Base-by-base conservation (phyloP, 208 protist genomes). In the Novymonas esmeraldas region DNA sequence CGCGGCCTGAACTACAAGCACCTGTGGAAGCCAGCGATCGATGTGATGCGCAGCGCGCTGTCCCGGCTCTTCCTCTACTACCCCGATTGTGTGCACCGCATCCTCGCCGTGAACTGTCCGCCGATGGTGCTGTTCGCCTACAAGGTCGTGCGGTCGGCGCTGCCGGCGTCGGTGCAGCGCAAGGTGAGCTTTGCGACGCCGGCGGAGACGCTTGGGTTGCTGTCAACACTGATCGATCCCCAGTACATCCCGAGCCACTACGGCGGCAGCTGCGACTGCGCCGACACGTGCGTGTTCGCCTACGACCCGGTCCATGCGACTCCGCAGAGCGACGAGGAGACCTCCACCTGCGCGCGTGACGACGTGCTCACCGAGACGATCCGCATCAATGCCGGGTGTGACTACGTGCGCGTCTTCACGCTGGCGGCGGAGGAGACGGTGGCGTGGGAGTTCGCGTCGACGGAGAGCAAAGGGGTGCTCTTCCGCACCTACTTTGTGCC, bases 81-180 rank as follows among this genome's bases (percentile, higher is more conserved):
- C 70, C 79, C 85, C 18, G 81, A 92, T 44, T 62, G 61, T 22
- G 66, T 87, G 2, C 74, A 86, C 54, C 79, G 77, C 51, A 68
- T 92, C 29, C 61, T 85, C 14, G 69, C 81, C 18, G 76, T 85
- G 39, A 92, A 92, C 67, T 84, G 73, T 50, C 74, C 79, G 13
- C 9, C 67, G 7, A 70, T 73, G 14, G 61, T 84, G 39, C 65
- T 64, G 48, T 69, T 82, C 34, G 66, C 67, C 48, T 92, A 76
- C 62, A 78, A 75, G 38, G 49, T 92, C 14, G 44, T 92, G 11
- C 81, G 81, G 41, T 26, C 49, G 1, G 64, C 70, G 13, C 51
- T 92, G n/a, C 72, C 87, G 44, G 63, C 61, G 13, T 54, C 71
- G 31, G 66, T 82, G n/a, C 70, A 77, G 38, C 39, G 75, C 34